Evolutionary conservation across 73 alveolate species (phyloP).

Genomic region (Stentor coeruleus): DNA sequence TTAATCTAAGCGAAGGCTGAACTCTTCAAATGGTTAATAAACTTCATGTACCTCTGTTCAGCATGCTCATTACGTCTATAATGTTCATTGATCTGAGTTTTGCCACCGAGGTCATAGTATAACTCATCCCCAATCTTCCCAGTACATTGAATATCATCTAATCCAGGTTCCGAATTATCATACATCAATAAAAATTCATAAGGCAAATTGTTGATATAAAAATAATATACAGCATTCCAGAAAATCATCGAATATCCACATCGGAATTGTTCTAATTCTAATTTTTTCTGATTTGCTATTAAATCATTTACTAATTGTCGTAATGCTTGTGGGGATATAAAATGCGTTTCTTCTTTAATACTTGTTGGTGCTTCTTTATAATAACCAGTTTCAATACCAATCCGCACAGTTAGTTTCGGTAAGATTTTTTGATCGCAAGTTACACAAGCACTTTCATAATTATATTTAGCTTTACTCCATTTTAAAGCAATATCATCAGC

Average conservation of each 20-base stretch:
- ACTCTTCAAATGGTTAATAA: too few relatives aligned
- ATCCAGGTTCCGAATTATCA: background rate
- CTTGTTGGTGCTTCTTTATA: background rate
- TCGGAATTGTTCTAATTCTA: background rate
- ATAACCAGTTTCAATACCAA: background rate
- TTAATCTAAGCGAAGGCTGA: too few relatives aligned
- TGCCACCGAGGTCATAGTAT: too few relatives aligned
- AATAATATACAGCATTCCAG: slow-evolving; percentile 7
- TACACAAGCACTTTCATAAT: background rate
- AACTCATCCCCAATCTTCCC: background rate
- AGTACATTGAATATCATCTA: background rate
- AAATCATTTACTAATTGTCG: background rate
- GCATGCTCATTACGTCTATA: too few relatives aligned
- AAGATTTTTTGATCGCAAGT: background rate
- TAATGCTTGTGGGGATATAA: background rate
- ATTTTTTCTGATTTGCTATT: background rate
- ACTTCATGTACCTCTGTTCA: too few relatives aligned
- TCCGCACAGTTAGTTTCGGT: background rate
- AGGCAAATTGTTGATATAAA: background rate
- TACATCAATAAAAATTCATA: slow-evolving; percentile 1
- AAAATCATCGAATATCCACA: background rate
- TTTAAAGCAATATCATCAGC: background rate
- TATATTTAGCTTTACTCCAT: background rate
- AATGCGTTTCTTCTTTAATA: background rate
- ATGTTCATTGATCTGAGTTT: too few relatives aligned